Evolutionary conservation across 176 grass and related monocot species (phyloP).

Genomic region (Musa troglodytarum): DNA sequence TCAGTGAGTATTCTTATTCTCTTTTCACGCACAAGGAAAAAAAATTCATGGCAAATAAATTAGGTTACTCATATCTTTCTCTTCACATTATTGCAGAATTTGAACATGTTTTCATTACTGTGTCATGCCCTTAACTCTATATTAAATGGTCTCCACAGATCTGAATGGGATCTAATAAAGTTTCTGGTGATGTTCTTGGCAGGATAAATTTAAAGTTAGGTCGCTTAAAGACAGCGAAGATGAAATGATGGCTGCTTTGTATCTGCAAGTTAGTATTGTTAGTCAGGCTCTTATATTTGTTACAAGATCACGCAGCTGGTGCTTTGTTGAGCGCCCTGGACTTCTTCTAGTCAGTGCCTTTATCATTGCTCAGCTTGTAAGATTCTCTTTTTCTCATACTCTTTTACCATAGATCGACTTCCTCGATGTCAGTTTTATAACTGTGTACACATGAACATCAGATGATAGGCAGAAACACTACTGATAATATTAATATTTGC

Average conservation of each 20-base stretch:
- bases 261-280: conserved; percentile 96
- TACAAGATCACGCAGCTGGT: conserved; percentile 62
- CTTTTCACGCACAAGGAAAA: not conserved
- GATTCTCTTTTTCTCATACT: not conserved
- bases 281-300: conserved; percentile 99
- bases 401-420: not conserved
- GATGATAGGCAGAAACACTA: too few relatives aligned
- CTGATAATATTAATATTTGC: too few relatives aligned
- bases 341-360: conserved; percentile 51
- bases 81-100: not conserved
- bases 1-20: conserved; percentile 26
- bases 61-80: not conserved
- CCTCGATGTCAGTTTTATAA: not conserved
- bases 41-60: not conserved
- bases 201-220: conserved; percentile 58
- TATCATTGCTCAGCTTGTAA: conserved; percentile 80
- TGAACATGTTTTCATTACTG: not conserved
- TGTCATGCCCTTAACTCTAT: not conserved
- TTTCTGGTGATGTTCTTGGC: not conserved
- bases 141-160: not conserved
- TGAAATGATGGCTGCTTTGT: conserved; percentile 80
- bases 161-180: not conserved
- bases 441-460: not conserved
- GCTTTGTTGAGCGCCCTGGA: conserved; percentile 52
- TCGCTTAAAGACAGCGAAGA: conserved; percentile 32